phyloP scores from a whole-genome alignment of 805 yeast genomes.

The Saccharomycopsis vini region DNA sequence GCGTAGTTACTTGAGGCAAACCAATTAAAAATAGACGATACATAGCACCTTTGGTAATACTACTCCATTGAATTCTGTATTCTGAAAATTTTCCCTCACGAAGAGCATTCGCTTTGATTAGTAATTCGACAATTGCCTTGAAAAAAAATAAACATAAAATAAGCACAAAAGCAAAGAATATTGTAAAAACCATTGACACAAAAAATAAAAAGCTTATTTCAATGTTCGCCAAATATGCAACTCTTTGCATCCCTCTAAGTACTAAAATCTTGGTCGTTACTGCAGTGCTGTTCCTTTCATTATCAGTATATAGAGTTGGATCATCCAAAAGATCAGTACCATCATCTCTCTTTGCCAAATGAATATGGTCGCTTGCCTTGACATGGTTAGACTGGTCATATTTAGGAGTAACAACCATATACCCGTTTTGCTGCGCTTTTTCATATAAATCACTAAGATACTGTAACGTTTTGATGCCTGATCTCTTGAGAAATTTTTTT shows the following conservation, averaged over 20 bases:
- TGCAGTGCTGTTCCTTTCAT: constrained; percentile 52
- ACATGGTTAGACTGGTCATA: background rate
- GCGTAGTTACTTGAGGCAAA: constrained; percentile 74
- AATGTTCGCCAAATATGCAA: constrained; percentile 72
- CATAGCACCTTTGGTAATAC: constrained; percentile 80
- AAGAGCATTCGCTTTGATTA: constrained; percentile 48
- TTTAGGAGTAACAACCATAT: background rate
- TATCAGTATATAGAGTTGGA: constrained; percentile 49
- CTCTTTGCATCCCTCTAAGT: constrained; percentile 87
- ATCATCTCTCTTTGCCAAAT: constrained; percentile 13
- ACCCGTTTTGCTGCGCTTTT: constrained; percentile 10
- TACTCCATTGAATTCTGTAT: constrained; percentile 75
- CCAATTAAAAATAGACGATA: constrained; percentile 78
- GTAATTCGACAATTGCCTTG: constrained; percentile 62
- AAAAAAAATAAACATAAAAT: constrained; percentile 47
- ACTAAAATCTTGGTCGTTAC: constrained; percentile 65
- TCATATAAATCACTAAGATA: constrained; percentile 18
- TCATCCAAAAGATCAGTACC: constrained; percentile 40
- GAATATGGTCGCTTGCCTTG: constrained; percentile 1
- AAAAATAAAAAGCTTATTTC: constrained; percentile 81
- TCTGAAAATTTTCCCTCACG: constrained; percentile 59
- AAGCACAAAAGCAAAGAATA: constrained; percentile 63
- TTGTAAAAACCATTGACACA: constrained; percentile 77
- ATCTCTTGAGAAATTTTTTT: constrained; percentile 37
- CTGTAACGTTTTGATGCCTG: constrained; percentile 25